Evolutionary conservation across 495 filamentous ascomycete genomes (phyloP).

Genomic region (Trichocladium antarcticum): DNA sequence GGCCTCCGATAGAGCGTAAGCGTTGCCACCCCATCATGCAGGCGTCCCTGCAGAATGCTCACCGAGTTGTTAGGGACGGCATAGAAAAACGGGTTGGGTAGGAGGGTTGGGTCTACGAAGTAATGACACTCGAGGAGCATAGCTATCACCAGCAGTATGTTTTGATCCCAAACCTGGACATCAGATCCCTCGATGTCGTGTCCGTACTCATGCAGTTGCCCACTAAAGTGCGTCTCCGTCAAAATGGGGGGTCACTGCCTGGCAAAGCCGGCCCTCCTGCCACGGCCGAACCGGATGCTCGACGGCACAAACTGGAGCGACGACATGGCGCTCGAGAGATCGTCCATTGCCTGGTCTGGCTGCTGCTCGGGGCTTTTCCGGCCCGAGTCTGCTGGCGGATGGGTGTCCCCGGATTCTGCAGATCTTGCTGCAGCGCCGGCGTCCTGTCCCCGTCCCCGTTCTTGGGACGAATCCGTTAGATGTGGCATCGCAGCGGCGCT

Average conservation of each 20-base stretch:
- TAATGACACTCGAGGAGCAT: conserved; percentile 7
- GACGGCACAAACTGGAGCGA: conserved; percentile 70
- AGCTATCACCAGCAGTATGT: background rate
- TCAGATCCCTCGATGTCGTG: background rate
- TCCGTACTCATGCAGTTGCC: conserved; percentile 6
- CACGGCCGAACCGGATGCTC: conserved; percentile 60
- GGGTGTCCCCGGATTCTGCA: background rate
- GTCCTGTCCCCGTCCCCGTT: background rate
- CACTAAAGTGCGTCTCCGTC: background rate
- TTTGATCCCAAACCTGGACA: background rate
- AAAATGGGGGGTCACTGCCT: conserved; percentile 17
- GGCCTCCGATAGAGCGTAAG: conserved; percentile 1
- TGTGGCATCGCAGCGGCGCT: conserved; percentile 22
- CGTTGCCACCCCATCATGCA: background rate
- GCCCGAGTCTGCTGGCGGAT: conserved; percentile 1
- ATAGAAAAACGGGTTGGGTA: background rate
- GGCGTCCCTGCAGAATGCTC: background rate
- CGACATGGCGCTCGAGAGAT: conserved; percentile 70
- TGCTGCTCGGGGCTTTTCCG: conserved; percentile 12
- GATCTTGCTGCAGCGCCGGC: background rate
- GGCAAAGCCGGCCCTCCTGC: conserved; percentile 39
- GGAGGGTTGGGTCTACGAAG: conserved; percentile 2
- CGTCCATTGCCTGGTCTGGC: conserved; percentile 54
- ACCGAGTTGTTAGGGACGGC: background rate
- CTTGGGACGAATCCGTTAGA: background rate